These are phyloP conservation scores for Lippia alba DNA, from an alignment of 305 asterid species.

Conservation along the genomic window DNA sequence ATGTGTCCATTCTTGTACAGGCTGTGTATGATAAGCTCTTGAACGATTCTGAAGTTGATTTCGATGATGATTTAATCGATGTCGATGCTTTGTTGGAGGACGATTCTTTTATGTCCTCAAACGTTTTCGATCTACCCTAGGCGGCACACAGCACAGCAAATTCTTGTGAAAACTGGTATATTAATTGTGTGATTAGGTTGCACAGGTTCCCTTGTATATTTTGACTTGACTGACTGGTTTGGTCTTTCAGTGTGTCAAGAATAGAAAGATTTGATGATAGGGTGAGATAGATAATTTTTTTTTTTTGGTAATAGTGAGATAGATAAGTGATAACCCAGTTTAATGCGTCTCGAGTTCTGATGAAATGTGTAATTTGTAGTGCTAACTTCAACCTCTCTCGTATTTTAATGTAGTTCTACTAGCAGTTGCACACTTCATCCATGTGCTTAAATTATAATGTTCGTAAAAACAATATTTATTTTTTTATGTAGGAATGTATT, in stretches of 20 bases:
- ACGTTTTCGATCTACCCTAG: conserved; percentile 35
- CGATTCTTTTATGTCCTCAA: conserved; percentile 58
- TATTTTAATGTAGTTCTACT: neutral
- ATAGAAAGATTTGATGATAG: conserved; percentile 28
- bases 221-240: conserved; percentile 36
- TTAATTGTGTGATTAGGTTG: conserved; percentile 42
- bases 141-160: neutral
- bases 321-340: neutral
- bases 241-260: conserved; percentile 26
- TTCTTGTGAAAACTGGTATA: conserved; percentile 35
- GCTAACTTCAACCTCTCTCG: conserved; percentile 23
- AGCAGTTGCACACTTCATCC: too few relatives aligned
- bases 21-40: conserved; percentile 53
- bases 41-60: conserved; percentile 55
- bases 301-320: conserved; percentile 15
- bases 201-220: conserved; percentile 48
- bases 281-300: too few relatives aligned
- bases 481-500: too few relatives aligned
- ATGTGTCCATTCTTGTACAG: conserved; percentile 51
- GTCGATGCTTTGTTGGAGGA: conserved; percentile 74
- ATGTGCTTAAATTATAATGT: too few relatives aligned
- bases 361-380: conserved; percentile 26
- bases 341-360: conserved; percentile 13
- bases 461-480: too few relatives aligned
- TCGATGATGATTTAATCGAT: conserved; percentile 71